Evolutionary conservation across 108 stramenopile species (phyloP), one percentile per base, ranked within the genome.

Genomic region (Skeletonema potamos): DNA sequence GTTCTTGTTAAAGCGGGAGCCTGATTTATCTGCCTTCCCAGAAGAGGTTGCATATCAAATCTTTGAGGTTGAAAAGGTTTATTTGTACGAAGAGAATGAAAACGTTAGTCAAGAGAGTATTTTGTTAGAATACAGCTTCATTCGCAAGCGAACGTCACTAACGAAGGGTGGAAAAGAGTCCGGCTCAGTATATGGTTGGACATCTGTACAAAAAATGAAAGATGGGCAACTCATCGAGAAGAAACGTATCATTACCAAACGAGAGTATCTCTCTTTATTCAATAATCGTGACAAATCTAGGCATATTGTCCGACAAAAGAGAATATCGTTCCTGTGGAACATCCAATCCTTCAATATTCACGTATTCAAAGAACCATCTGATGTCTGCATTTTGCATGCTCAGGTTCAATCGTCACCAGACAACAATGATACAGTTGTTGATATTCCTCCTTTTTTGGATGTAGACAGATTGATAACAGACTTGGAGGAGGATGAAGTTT

Each of bases 241-340:
- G 22, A 96, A 96, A 62, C 77, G 93, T 28, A 89, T 91, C 60
- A 91, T 94, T 29, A 85, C 82, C 9, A 76, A 75, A 56, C 73
- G 95, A 26, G 95, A 96, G 66, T 96, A 96, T 65, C 56, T 57
- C 26, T 72, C 91, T 1, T 18, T 83, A 2, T 86, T 84, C 67
- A 81, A 78, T 57, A 78, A 73, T 26, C 75, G 92, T 43, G 92
- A 93, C 73, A 51, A 39, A 15, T 59, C 76, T 27, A 79, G 95
- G 6, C 87, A 91, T 62, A 77, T 93, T 55, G 88, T 96, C 15
- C 62, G 70, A 46, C 95, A 96, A 64, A 66, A 84, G 56, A 84
- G 95, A 6, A 84, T 93, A 28, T 79, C 82, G 58, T 96, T 96
- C 63, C 59, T 96, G 27, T 93, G 86, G 79, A 87, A 91, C 20